Conservation (phyloP, 441 rosid species). For the Adansonia rubrostipa region DNA sequence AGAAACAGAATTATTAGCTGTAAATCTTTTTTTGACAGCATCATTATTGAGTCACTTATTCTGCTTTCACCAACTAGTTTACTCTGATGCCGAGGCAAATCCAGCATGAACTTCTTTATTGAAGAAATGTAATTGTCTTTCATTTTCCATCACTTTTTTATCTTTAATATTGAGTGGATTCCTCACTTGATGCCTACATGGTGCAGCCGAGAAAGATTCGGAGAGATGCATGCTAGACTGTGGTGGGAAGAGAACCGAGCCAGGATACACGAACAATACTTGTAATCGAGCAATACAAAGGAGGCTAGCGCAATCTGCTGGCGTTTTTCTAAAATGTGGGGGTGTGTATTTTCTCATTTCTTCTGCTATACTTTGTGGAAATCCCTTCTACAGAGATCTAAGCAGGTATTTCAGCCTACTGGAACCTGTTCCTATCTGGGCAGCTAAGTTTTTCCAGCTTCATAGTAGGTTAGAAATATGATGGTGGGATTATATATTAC, state of each 20-base stretch:
- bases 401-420: conserved; percentile 41
- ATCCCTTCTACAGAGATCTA: background rate
- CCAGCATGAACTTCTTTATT: conserved; percentile 1
- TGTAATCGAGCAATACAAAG: conserved; percentile 35
- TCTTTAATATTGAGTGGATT: no score
- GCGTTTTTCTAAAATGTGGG: conserved; percentile 9
- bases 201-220: conserved; percentile 92
- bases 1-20: conserved; percentile 24
- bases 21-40: conserved; percentile 11
- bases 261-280: conserved; percentile 85
- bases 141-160: background rate
- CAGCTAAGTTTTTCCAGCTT: background rate
- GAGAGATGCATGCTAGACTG: conserved; percentile 80
- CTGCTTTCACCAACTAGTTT: conserved; percentile 20
- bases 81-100: background rate
- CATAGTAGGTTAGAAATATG: background rate
- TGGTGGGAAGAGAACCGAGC: conserved; percentile 99
- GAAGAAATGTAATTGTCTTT: background rate
- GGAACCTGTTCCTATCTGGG: conserved; percentile 31
- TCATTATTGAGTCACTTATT: conserved; percentile 25
- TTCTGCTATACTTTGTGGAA: conserved; percentile 25
- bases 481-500: conserved; percentile 24
- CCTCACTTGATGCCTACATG: background rate
- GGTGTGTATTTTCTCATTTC: conserved; percentile 24
- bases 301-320: background rate